Base-by-base conservation (phyloP, 1,139 yeast species). In the Geotrichum cucujoidarum region DNA sequence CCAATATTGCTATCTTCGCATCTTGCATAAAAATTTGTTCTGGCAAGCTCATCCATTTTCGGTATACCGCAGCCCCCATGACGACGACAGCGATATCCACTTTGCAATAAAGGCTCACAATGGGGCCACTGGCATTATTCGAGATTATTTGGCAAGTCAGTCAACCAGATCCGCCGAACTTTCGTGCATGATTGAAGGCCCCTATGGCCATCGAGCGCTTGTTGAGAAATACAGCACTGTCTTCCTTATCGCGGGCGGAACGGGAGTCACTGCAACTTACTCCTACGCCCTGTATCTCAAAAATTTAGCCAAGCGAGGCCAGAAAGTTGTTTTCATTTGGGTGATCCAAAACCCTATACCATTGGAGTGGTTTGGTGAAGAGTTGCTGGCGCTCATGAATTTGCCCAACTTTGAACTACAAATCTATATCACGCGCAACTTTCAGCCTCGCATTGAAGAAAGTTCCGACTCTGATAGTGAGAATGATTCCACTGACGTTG, bases 11-110 rank as follows among this genome's bases (percentile, higher is more conserved):
- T 83, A 73, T 58, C 65, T 83, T 42, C 77, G 81, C 56, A 74
- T 83, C 53, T 60, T 80, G 36, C 52, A 57, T 30, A 55, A 54
- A 25, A 50, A 60, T 47, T 63, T 69, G 41, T 73, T 76, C 34
- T 63, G 74, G 60, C 88, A 83, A 60, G 76, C 83, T 0, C 90
- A 83, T 63, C 90, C 90, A 0, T 82, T 82, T 59, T 78, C 88
- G 0, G 68, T 77, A 18, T 72, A 77, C 42, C 60, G 56, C 31
- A 49, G 51, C 17, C 48, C 43, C 25, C 29, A 35, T 44, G 36
- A 43, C 16, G 44, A 47, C 27, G 32, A 49, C 30, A 47, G 45
- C 16, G 45, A 45, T 64, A 61, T 58, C 52, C 68, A 40, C 57
- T 60, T 34, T 58, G 62, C 20, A 58, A 66, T 47, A 60, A 65